These are phyloP conservation scores for Podospora conica DNA, from an alignment of 495 filamentous ascomycete genomes.

Conservation along the genomic window DNA sequence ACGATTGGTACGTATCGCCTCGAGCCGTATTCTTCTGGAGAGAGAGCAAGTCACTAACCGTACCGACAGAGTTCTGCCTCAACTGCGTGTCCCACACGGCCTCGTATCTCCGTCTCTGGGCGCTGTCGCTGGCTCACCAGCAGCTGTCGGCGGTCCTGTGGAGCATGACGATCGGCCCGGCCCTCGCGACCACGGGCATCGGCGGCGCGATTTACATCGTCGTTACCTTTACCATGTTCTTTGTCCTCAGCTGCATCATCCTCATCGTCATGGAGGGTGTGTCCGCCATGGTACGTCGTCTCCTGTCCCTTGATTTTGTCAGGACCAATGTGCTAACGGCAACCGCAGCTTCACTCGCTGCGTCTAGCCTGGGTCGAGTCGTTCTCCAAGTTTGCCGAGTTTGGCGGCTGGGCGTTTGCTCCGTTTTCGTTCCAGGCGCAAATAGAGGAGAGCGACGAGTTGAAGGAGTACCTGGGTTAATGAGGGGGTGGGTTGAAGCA, in stretches of 20 bases:
- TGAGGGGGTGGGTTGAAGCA: background rate
- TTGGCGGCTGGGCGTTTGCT: slow-evolving; percentile 83
- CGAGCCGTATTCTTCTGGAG: slow-evolving; percentile 6
- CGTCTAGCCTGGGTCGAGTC: slow-evolving; percentile 98
- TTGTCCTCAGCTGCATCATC: slow-evolving; percentile 71
- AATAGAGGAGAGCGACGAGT: slow-evolving; percentile 72
- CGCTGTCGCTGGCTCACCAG: slow-evolving; percentile 92
- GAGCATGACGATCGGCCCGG: slow-evolving; percentile 83
- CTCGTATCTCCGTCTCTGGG: slow-evolving; percentile 98
- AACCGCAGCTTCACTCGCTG: slow-evolving; percentile 66
- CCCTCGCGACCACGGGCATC: slow-evolving; percentile 59
- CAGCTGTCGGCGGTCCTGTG: slow-evolving; percentile 95
- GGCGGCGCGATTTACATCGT: slow-evolving; percentile 74
- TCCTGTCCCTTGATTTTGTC: background rate
- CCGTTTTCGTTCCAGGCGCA: slow-evolving; percentile 88
- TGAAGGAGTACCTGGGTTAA: slow-evolving; percentile 41
- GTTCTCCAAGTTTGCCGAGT: slow-evolving; percentile 99
- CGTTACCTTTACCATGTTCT: slow-evolving; percentile 78
- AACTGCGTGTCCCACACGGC: slow-evolving; percentile 99
- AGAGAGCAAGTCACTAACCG: background rate
- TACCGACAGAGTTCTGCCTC: slow-evolving; percentile 78
- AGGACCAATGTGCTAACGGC: background rate
- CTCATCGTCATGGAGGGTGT: slow-evolving; percentile 54
- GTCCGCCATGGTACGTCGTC: slow-evolving; percentile 42
- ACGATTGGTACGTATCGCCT: slow-evolving; percentile 68